Evolutionary conservation across 2,329 filamentous ascomycete genomes (phyloP), one percentile per base, ranked within the genome.

Genomic region (Chaetomium strumarium): DNA sequence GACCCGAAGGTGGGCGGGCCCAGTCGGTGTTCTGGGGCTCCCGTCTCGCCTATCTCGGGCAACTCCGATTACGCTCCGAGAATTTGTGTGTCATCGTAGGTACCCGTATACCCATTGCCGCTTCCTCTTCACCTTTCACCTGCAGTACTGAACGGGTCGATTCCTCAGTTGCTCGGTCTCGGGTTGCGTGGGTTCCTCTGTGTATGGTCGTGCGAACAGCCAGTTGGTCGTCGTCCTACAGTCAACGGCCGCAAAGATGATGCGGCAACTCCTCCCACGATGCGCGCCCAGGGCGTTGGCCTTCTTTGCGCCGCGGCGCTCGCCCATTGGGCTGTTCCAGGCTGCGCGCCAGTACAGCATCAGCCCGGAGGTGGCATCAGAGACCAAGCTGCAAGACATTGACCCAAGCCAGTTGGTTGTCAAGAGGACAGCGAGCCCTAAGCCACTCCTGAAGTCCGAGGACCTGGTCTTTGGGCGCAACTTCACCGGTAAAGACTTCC

Each of bases 391-490:
- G 31, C 77, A 80, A 51, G 83, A 81, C 51, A 80, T 97, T 59
- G 89, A 97, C 69, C 74, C 86, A n/a, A 79, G 83, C 37, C 86
- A 85, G 70, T 81, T 97, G 55, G 75, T 77, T 45, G 77, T 96
- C 65, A 84, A 83, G 54, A 83, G 85, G 72, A 95, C 88, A 1
- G 79, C 76, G 8, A 82, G 78, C 3, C 93, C 92, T 11, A 93
- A 92, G 71, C 68, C 79, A 30, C 75, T 92, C 51, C 76, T 79
- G 57, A 84, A 90, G 49, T 81, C 87, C 13, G 81, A 92, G 67
- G 84, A 95, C 58, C 83, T 99, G 51, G 77, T 97, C 58, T 99
- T 99, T 70, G 93, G 93, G 58, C 81, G 81, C 60, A 86, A 84
- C 46, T 99, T 99, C 71, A 96, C 93, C 64, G 90, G 90, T 91